phyloP scores from a whole-genome alignment of 2,329 filamentous ascomycete genomes.

The Aureobasidium vineae region DNA sequence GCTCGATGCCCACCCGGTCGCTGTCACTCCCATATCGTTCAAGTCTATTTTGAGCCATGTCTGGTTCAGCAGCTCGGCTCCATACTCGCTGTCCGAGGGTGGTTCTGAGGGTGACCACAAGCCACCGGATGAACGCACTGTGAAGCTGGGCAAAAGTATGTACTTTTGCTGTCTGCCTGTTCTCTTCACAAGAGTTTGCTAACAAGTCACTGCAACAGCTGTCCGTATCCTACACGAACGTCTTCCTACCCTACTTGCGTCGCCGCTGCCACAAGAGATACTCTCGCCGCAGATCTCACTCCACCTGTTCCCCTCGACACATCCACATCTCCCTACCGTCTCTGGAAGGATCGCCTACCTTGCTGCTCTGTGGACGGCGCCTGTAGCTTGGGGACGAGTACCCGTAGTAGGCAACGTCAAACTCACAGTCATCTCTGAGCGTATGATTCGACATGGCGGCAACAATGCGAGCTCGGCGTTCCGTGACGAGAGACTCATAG shows the following conservation, averaged over 20 bases:
- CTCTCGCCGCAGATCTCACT: constrained; percentile 62
- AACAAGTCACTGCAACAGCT: constrained; percentile 42
- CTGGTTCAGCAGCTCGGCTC: constrained; percentile 23
- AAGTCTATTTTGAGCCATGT: background rate
- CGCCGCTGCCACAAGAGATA: constrained; percentile 61
- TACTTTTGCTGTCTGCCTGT: too few species aligned
- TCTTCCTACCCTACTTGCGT: constrained; percentile 59
- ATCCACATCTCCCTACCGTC: constrained; percentile 88
- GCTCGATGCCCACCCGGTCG: background rate
- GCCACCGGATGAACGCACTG: constrained; percentile 57
- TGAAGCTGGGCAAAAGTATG: constrained; percentile 63
- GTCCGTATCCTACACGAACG: constrained; percentile 61
- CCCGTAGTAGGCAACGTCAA: constrained; percentile 88
- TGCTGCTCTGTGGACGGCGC: constrained; percentile 92
- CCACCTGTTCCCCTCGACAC: constrained; percentile 68
- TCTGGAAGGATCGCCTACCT: constrained; percentile 87
- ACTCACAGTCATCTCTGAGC: constrained; percentile 83
- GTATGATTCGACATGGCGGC: constrained; percentile 66
- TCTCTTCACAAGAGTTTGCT: background rate
- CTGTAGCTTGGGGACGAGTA: constrained; percentile 90
- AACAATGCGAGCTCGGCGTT: constrained; percentile 39
- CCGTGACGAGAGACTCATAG: constrained; percentile 75
- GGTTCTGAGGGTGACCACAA: constrained; percentile 37
- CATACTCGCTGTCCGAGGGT: background rate
- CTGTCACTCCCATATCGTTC: background rate